Base-by-base conservation (phyloP, 2,329 filamentous ascomycete species). In the Colletotrichum melonis region DNA sequence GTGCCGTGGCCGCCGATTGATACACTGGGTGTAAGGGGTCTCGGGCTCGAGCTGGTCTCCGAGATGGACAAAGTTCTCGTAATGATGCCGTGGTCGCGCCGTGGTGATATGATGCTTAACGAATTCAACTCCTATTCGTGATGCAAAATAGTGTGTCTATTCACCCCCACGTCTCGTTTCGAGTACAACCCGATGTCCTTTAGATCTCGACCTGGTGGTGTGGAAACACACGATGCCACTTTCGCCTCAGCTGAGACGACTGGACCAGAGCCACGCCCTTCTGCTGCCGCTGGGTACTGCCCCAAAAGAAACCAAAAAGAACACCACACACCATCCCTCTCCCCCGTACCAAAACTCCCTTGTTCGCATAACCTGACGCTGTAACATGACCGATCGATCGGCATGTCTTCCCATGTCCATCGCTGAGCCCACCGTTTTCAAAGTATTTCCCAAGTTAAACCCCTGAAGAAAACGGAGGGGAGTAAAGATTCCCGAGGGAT, bases 261-360 rank as follows among this genome's bases (percentile, higher is more conserved):
- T 52, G 63, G 35, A 38, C 22, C 49, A 52, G n/a, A 24, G 46
- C 54, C 56, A 70, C 42, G 28, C 46, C 56, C 26, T 60, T 32
- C 46, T 60, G 52, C 35, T 58, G 60, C 26, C 35, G 38, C 38
- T 42, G 38, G 6, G 38, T 60, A 38, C 56, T 49, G 42, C 42
- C 19, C 19, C 42, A 22, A 49, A 49, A 22, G 19, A 49, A 56
- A n/a, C 46, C 59, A 65, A 70, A 57, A 63, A 60, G 19, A 32
- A 22, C 38, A 49, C 49, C 30, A 24, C 57, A 57, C 69, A 32
- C 64, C 57, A 58, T 57, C 57, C 64, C 16, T 72, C 64, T 68
- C 38, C 55, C 14, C 16, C 67, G 32, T 66, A 62, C 65, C 70
- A 55, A 70, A 73, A 73, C 70, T 73, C 70, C 70, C 67, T 55